Conservation (phyloP, 305 asterid species). For the Fraxinus xanthoxyloides region DNA sequence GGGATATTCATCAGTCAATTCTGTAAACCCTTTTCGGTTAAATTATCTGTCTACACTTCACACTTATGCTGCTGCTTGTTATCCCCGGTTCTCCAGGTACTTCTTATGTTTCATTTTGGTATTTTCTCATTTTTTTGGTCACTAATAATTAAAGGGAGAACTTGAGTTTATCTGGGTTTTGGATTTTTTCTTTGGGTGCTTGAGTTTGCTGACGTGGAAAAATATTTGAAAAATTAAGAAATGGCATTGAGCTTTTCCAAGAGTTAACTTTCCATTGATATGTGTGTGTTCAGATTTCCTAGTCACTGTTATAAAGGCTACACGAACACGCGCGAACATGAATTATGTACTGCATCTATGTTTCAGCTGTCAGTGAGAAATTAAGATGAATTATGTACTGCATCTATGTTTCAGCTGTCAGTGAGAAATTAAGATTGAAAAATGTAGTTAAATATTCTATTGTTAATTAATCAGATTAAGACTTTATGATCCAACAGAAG, state of each 20-base stretch:
- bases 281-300: background rate
- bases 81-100: slow-evolving; percentile 46
- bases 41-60: slow-evolving; percentile 14
- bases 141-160: background rate
- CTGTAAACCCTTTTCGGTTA: slow-evolving; percentile 25
- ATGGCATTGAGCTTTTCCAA: background rate
- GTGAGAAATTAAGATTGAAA: no score
- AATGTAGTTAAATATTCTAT: background rate
- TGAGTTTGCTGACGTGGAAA: background rate
- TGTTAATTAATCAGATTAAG: background rate
- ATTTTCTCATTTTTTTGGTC: background rate
- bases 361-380: slow-evolving; percentile 4
- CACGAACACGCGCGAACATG: background rate
- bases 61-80: slow-evolving; percentile 25
- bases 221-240: background rate
- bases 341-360: background rate
- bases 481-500: background rate
- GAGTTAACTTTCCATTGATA: background rate
- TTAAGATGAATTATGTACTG: no score
- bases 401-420: no score
- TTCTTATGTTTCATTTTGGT: background rate
- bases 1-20: slow-evolving; percentile 36
- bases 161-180: background rate
- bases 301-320: background rate
- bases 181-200: slow-evolving; percentile 1